Evolutionary conservation across 202 grass and related monocot genomes (phyloP).

Genomic region (Digitaria exilis): DNA sequence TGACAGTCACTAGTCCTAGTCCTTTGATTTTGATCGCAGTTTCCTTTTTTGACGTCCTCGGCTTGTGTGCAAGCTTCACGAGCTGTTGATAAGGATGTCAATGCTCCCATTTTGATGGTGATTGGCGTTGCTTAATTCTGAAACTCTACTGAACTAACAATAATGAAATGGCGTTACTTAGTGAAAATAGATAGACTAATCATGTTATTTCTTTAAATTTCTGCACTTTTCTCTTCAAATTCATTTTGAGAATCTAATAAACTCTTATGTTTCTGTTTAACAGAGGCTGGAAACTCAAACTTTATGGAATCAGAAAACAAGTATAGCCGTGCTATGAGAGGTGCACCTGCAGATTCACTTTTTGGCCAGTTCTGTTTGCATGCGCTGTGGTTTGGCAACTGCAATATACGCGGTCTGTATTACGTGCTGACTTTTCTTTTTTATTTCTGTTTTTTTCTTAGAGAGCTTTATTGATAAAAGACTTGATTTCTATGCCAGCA

Average conservation of each 20-base stretch:
- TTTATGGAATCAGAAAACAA: conserved; percentile 61
- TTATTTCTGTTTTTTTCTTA: conserved; percentile 28
- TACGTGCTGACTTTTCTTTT: conserved; percentile 22
- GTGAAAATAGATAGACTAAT: neutral
- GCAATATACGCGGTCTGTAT: conserved; percentile 87
- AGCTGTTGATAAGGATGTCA: conserved; percentile 15
- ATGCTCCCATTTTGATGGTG: neutral
- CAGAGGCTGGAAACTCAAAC: conserved; percentile 54
- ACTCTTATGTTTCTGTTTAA: conserved; percentile 36
- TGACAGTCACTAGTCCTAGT: conserved; percentile 16
- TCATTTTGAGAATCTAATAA: neutral
- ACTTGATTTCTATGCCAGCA: conserved; percentile 55
- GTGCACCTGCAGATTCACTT: conserved; percentile 83
- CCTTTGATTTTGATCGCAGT: neutral
- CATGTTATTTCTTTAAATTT: conserved; percentile 20
- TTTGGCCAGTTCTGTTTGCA: conserved; percentile 97
- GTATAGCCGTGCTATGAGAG: conserved; percentile 79
- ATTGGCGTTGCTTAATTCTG: neutral
- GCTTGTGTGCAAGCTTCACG: conserved; percentile 1
- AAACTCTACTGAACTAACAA: neutral
- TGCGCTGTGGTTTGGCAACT: conserved; percentile 94
- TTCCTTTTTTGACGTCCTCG: neutral
- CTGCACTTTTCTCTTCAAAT: neutral
- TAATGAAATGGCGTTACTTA: neutral
- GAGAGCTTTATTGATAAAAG: conserved; percentile 21